Percentiles rank a stretch among this genome's conserved stretches.
Evolutionary conservation across 257 asterid species (phyloP).

Genomic region (Perilla frutescens): DNA sequence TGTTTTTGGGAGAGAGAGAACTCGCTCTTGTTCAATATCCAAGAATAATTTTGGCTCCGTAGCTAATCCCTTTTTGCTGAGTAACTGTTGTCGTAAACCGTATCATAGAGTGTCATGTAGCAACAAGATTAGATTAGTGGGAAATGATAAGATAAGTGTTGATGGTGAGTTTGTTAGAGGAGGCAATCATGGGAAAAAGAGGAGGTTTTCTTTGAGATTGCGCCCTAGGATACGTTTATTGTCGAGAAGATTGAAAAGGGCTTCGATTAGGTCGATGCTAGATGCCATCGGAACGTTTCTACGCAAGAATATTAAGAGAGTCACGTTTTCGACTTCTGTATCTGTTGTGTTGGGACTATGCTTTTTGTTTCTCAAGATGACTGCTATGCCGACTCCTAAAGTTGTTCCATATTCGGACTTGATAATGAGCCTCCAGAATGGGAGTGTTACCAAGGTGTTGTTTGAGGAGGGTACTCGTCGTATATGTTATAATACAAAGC

Average conservation of each 20-base stretch:
- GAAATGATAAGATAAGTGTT: conserved; percentile 46
- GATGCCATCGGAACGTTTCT: conserved; percentile 59
- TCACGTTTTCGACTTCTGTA: conserved; percentile 63
- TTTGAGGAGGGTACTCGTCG: conserved; percentile 94
- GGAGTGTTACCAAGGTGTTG: conserved; percentile 69
- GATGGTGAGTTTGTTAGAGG: conserved; percentile 50
- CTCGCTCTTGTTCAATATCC: conserved; percentile 44
- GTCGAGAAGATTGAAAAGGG: conserved; percentile 59
- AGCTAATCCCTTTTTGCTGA: conserved; percentile 50
- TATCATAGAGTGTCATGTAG: conserved; percentile 49
- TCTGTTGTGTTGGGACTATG: conserved; percentile 78
- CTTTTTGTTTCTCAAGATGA: conserved; percentile 71
- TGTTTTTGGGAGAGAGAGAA: conserved; percentile 34
- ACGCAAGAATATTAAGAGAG: conserved; percentile 62
- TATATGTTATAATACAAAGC: conserved; percentile 66
- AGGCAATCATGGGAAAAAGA: conserved; percentile 43
- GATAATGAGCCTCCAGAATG: conserved; percentile 69
- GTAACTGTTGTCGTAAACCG: conserved; percentile 40
- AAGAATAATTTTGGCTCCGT: conserved; percentile 41
- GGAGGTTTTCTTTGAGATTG: conserved; percentile 66
- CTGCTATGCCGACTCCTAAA: conserved; percentile 74
- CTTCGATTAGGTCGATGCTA: conserved; percentile 52
- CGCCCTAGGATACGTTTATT: conserved; percentile 68
- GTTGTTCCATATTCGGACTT: conserved; percentile 81
- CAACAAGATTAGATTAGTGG: conserved; percentile 51